These are phyloP conservation scores for Vaccinium vitisidaea DNA, from an alignment of 148 eudicot genomes.

Conservation along the genomic window DNA sequence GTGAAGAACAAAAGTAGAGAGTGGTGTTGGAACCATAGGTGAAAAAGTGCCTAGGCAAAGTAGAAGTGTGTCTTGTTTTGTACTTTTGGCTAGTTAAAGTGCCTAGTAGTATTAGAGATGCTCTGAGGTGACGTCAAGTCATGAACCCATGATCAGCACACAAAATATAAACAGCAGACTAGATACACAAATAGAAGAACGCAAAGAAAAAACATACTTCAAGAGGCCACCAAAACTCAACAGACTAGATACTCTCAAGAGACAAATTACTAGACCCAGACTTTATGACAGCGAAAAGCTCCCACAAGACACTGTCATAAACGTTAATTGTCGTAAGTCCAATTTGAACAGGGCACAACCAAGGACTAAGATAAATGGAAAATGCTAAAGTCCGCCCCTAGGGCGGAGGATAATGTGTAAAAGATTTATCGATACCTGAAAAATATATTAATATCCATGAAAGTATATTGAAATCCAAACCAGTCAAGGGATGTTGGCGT, in stretches of 20 bases:
- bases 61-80: too few species aligned
- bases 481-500: constrained; percentile 72
- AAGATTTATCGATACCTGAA: too few species aligned
- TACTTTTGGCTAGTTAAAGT: too few species aligned
- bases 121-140: background rate
- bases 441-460: too few species aligned
- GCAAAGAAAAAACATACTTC: background rate
- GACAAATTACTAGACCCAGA: background rate
- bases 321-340: background rate
- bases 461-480: background rate
- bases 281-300: background rate
- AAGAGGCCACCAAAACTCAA: too few species aligned
- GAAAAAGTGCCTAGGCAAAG: too few species aligned
- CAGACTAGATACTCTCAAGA: background rate
- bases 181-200: background rate
- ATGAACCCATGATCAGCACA: background rate
- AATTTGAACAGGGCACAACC: background rate
- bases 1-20: too few species aligned
- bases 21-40: too few species aligned
- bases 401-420: too few species aligned
- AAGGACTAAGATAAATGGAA: background rate
- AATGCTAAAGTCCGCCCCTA: too few species aligned
- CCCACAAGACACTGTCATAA: background rate
- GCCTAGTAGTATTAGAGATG: too few species aligned
- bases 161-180: background rate